Evolutionary conservation across 257 asterid species (phyloP), one percentile per base, ranked within the genome.

Genomic region (Lycium ferocissimum): DNA sequence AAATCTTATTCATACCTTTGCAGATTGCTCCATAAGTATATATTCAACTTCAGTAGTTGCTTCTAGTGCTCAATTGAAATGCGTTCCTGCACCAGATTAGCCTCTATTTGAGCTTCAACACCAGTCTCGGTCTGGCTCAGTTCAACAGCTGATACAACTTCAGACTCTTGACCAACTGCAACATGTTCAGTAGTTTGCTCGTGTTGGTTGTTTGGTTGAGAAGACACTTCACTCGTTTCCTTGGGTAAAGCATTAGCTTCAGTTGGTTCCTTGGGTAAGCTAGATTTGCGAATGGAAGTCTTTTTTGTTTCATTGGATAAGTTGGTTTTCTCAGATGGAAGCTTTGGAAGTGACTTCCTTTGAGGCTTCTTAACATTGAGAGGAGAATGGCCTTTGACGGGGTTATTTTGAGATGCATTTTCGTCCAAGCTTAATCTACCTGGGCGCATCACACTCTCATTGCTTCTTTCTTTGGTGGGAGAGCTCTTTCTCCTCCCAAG

Each of bases 331-430:
- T 96, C 97, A 15, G 97, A 94, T 4, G 98, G 97, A 80, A 96
- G 89, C 87, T 89, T 96, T 58, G 99, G 96, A 72, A 96, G 97
- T 79, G 99, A 96, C 88, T 92, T 93, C 85, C 98, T 86, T 14
- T 58, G 81, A 37, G 96, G 98, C 88, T 91, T 96, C 93, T 90
- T 94, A 43, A 87, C 89, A 58, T 81, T 88, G 82, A 81, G 90
- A 35, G 87, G 76, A 6, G 79, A 67, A 17, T 92, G 89, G 86
- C 89, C 87, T 89, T 89, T 93, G 80, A 86, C 85, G 5, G 87
- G 83, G 83, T 82, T 85, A 76, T 40, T 85, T 69, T 89, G 93
- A 6, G 92, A 81, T 45, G 86, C 87, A 83, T 91, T 94, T 86
- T 90, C 97, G 7, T 91, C 95, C 87, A 93, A 85, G 85, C 97